These are phyloP conservation scores for Pterocarpus santalinus DNA, from an alignment of 306 rosid species.

Conservation along the genomic window DNA sequence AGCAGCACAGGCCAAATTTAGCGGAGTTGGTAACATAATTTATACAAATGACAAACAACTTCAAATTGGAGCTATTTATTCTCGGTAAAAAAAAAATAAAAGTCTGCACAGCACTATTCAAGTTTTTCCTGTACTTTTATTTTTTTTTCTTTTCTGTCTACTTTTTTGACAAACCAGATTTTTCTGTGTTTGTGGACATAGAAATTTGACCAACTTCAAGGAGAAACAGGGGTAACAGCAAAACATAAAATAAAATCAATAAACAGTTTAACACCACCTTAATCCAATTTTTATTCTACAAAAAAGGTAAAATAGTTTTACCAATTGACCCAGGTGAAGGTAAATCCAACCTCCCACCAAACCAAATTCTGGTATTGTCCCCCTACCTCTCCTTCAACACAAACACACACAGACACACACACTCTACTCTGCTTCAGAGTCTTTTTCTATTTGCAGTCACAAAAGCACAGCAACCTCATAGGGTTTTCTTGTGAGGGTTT, in stretches of 20 bases:
- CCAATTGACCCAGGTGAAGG: constrained; percentile 41
- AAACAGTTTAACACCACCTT: neutral
- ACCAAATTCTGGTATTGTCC: constrained; percentile 50
- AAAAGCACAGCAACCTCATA: constrained; percentile 1
- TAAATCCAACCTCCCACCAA: constrained; percentile 43
- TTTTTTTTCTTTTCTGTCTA: too few relatives aligned
- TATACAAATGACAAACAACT: constrained; percentile 6
- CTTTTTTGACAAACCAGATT: neutral
- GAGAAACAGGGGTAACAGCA: neutral
- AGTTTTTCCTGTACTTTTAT: neutral
- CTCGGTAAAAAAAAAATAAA: neutral
- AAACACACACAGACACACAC: neutral
- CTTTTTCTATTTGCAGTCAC: constrained; percentile 36
- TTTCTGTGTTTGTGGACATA: neutral
- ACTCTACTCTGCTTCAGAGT: neutral
- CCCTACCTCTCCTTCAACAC: constrained; percentile 19
- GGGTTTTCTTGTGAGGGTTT: constrained; percentile 58
- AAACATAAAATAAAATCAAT: neutral
- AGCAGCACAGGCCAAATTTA: neutral
- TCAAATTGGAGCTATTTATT: neutral
- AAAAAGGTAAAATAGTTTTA: neutral
- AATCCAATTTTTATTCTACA: neutral
- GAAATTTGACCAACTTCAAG: neutral
- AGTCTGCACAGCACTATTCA: neutral
- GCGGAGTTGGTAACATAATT: neutral